Evolutionary conservation across 2,329 filamentous ascomycete species (phyloP).

Genomic region (Diplodia intermedia): DNA sequence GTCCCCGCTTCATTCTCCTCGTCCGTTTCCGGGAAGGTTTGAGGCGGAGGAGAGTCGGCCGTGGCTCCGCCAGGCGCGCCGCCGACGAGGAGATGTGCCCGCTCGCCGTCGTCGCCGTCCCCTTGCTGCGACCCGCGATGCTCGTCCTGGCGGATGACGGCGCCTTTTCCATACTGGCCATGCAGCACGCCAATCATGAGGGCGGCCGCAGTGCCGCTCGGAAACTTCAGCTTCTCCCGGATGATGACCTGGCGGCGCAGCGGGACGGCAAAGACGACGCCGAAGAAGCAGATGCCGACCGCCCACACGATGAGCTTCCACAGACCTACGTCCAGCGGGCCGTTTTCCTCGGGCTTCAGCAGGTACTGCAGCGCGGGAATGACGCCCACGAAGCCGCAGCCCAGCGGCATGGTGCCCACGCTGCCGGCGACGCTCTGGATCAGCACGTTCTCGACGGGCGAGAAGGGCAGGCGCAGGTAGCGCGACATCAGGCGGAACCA

Average conservation of each 20-base stretch:
- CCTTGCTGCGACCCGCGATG: neutral
- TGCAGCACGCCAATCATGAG: constrained; percentile 91
- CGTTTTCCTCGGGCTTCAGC: constrained; percentile 76
- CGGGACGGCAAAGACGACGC: constrained; percentile 94
- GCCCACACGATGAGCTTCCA: constrained; percentile 89
- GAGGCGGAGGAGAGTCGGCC: constrained; percentile 34
- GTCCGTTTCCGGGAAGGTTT: constrained; percentile 33
- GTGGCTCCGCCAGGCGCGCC: constrained; percentile 32
- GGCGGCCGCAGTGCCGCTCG: constrained; percentile 93
- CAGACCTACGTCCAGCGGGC: constrained; percentile 73
- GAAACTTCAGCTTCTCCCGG: constrained; percentile 88
- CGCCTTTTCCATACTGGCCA: constrained; percentile 56
- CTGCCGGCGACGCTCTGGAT: constrained; percentile 95
- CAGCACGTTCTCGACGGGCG: constrained; percentile 93
- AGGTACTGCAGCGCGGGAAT: constrained; percentile 92
- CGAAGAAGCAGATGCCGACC: constrained; percentile 92
- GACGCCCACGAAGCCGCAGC: constrained; percentile 94
- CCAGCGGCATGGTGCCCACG: constrained; percentile 95
- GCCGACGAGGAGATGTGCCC: constrained; percentile 12
- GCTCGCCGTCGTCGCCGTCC: constrained; percentile 33
- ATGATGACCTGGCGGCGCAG: constrained; percentile 91
- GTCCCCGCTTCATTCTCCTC: constrained; percentile 44
- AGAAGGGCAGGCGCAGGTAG: constrained; percentile 80
- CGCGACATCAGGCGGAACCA: constrained; percentile 82
- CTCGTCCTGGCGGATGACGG: constrained; percentile 43